These are phyloP conservation scores for Trametes villosa DNA, from an alignment of 768 basidiomycete genomes.

Conservation along the genomic window DNA sequence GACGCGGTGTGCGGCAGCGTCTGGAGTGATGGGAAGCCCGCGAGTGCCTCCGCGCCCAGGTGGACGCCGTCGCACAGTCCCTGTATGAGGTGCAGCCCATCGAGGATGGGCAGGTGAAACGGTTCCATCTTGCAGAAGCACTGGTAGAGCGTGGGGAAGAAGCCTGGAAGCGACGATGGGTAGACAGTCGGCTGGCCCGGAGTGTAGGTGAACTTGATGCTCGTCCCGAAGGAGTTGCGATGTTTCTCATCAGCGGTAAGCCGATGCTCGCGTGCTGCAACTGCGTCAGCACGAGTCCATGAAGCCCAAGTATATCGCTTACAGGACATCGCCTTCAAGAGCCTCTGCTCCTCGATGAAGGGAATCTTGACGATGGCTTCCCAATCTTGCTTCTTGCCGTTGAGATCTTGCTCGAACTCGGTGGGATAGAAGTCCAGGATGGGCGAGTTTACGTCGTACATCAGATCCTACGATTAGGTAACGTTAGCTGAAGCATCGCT, in stretches of 20 bases:
- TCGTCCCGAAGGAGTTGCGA: constrained; percentile 81
- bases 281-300: not conserved
- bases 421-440: constrained; percentile 94
- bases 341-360: constrained; percentile 83
- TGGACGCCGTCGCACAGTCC: constrained; percentile 90
- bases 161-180: constrained; percentile 91
- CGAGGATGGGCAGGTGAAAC: constrained; percentile 87
- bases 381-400: constrained; percentile 99
- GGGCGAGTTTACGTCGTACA: constrained; percentile 82
- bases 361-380: constrained; percentile 99
- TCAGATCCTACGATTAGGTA: constrained; percentile 67
- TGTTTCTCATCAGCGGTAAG: constrained; percentile 74
- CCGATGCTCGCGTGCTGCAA: constrained; percentile 75
- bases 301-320: constrained; percentile 32
- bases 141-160: constrained; percentile 87
- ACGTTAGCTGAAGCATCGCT: constrained; percentile 10
- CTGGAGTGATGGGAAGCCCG: constrained; percentile 95
- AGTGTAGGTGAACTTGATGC: constrained; percentile 77
- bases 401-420: constrained; percentile 91
- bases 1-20: constrained; percentile 80
- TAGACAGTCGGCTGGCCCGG: constrained; percentile 67
- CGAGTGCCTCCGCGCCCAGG: constrained; percentile 83
- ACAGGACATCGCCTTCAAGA: constrained; percentile 86
- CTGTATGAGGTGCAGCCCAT: constrained; percentile 81
- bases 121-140: constrained; percentile 81